Evolutionary conservation across 2,329 filamentous ascomycete species (phyloP).

Genomic region (Metarhizium album): DNA sequence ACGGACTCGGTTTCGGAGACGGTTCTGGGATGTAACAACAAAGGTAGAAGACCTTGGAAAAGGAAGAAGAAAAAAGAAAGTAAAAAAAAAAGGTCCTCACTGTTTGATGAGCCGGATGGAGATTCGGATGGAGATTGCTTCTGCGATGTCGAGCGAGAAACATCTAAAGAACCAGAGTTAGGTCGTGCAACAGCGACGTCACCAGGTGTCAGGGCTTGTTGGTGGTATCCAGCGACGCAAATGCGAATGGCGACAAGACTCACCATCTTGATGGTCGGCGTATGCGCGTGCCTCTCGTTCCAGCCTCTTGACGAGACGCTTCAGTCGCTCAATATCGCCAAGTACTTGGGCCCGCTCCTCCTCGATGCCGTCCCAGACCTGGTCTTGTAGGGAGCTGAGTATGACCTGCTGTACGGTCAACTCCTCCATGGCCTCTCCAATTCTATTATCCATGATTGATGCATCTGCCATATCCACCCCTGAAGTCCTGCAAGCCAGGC

Average conservation of each 20-base stretch:
- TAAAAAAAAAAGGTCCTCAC: background rate
- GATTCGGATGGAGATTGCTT: background rate
- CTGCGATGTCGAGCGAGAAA: background rate
- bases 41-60: too few species aligned
- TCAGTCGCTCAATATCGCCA: conserved; percentile 17
- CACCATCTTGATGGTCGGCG: background rate
- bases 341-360: conserved; percentile 7
- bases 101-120: background rate
- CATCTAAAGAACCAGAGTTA: background rate
- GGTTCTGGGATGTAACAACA: too few species aligned
- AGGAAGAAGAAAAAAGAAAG: background rate
- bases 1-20: background rate
- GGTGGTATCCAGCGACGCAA: background rate
- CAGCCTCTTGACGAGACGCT: conserved; percentile 16
- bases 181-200: background rate
- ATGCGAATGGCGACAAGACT: background rate
- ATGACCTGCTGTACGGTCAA: conserved; percentile 32
- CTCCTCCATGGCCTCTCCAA: conserved; percentile 26
- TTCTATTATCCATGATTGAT: conserved; percentile 10
- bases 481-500: conserved; percentile 6
- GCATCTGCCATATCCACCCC: conserved; percentile 10
- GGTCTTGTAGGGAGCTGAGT: conserved; percentile 27
- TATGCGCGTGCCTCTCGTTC: conserved; percentile 1
- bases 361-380: conserved; percentile 18
- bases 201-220: background rate